phyloP scores from a whole-genome alignment of 2,329 filamentous ascomycete species.

The Aspergillus fumigatiaffinis region DNA sequence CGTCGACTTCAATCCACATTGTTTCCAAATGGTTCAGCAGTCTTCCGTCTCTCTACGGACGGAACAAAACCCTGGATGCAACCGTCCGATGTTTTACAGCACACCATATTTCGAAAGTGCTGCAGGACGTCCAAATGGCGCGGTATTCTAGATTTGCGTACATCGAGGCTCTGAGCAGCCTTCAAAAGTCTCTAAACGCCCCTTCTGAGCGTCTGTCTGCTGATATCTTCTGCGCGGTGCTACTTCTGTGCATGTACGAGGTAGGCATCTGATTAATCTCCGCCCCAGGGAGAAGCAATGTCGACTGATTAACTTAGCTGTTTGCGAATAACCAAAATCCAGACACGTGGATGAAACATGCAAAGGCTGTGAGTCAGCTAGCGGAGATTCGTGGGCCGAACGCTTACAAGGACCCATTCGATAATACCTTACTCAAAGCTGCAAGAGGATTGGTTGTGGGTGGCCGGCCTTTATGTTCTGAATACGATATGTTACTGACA shows the following conservation, averaged over 20 bases:
- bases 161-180: conserved; percentile 19
- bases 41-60: conserved; percentile 23
- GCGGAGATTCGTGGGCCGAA: conserved; percentile 19
- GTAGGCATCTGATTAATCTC: conserved; percentile 8
- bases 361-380: conserved; percentile 23
- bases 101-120: conserved; percentile 21
- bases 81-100: conserved; percentile 24
- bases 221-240: conserved; percentile 25
- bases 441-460: conserved; percentile 25
- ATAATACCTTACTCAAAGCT: conserved; percentile 22
- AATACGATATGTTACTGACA: not conserved
- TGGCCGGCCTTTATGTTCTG: not conserved
- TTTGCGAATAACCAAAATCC: conserved; percentile 23
- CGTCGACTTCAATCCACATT: conserved; percentile 14
- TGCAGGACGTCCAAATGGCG: conserved; percentile 18
- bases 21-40: conserved; percentile 21
- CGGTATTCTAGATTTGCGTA: conserved; percentile 23
- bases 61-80: conserved; percentile 20
- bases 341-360: conserved; percentile 29
- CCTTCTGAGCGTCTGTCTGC: conserved; percentile 20
- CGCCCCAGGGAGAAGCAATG: not conserved
- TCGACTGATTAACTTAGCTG: conserved; percentile 15
- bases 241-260: conserved; percentile 29
- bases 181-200: conserved; percentile 18
- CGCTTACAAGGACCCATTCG: conserved; percentile 19